Conservation (phyloP, 345 rosid species). For the Lagerstroemia speciosa region DNA sequence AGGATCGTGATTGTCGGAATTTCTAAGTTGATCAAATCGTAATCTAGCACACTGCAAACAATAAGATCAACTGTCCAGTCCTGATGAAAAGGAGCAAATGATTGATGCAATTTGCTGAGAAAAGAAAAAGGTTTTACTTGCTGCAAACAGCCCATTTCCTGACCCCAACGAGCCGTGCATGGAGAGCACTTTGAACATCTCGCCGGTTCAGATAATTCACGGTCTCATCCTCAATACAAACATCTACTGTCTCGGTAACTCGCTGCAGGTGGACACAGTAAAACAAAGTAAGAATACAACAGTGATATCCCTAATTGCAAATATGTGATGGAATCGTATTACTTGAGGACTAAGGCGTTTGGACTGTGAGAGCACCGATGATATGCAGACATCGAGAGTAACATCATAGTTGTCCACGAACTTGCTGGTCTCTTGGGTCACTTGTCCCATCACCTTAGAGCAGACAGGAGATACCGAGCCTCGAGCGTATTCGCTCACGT, state of each 20-base stretch:
- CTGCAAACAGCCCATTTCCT: slow-evolving; percentile 79
- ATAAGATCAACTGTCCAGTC: not conserved
- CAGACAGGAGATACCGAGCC: slow-evolving; percentile 65
- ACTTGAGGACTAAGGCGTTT: slow-evolving; percentile 63
- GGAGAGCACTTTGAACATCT: slow-evolving; percentile 90
- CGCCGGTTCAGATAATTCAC: slow-evolving; percentile 74
- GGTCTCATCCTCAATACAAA: slow-evolving; percentile 92
- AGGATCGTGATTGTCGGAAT: slow-evolving; percentile 64
- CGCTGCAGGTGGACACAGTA: slow-evolving; percentile 29
- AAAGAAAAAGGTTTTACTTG: slow-evolving; percentile 43
- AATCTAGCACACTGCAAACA: slow-evolving; percentile 60
- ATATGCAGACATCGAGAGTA: slow-evolving; percentile 85
- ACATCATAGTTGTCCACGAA: slow-evolving; percentile 94
- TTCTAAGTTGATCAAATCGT: slow-evolving; percentile 68
- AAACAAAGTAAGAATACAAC: not conserved
- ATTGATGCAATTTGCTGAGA: not conserved
- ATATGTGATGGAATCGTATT: slow-evolving; percentile 3
- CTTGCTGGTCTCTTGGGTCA: slow-evolving; percentile 70
- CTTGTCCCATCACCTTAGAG: slow-evolving; percentile 81
- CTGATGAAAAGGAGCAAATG: not conserved
- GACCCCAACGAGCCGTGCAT: slow-evolving; percentile 80
- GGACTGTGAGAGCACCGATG: slow-evolving; percentile 76
- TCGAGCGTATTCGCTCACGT: slow-evolving; percentile 78
- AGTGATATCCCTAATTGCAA: not conserved
- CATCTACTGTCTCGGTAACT: slow-evolving; percentile 71